A percentile compares a stretch with the other conserved stretches of the same genome.
phyloP scores from a whole-genome alignment of 2,329 filamentous ascomycete species.

The Microcyclosporella mali region DNA sequence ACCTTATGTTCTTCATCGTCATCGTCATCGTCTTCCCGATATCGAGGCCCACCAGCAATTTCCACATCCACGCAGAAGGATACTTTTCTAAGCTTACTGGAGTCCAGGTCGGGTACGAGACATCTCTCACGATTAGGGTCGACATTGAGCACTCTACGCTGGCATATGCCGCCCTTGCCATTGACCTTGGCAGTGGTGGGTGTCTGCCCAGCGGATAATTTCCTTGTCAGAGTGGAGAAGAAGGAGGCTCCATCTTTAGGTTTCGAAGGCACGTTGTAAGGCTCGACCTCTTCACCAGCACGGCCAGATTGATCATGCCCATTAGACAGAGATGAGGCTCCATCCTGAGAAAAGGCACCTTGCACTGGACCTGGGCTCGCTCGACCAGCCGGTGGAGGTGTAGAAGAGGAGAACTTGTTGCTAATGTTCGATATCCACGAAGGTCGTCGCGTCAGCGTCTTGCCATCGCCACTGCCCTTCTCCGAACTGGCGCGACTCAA shows the following conservation, averaged over 20 bases:
- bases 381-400: slow-evolving; percentile 18
- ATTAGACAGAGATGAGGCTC: slow-evolving; percentile 40
- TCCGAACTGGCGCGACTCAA: slow-evolving; percentile 38
- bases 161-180: slow-evolving; percentile 64
- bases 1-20: slow-evolving; percentile 44
- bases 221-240: slow-evolving; percentile 71
- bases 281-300: slow-evolving; percentile 39
- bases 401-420: slow-evolving; percentile 68
- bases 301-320: slow-evolving; percentile 39
- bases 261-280: slow-evolving; percentile 66
- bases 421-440: slow-evolving; percentile 94
- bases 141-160: slow-evolving; percentile 76
- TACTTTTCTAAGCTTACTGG: slow-evolving; percentile 75
- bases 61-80: slow-evolving; percentile 97
- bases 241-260: slow-evolving; percentile 66
- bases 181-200: slow-evolving; percentile 44
- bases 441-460: slow-evolving; percentile 48
- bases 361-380: slow-evolving; percentile 9
- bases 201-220: slow-evolving; percentile 60
- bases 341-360: slow-evolving; percentile 3
- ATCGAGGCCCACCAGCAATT: slow-evolving; percentile 80
- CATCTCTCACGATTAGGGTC: slow-evolving; percentile 75
- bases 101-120: slow-evolving; percentile 69
- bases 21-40: slow-evolving; percentile 50
- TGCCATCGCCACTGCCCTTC: slow-evolving; percentile 25